A percentile compares a stretch with the other conserved stretches of the same genome.
Evolutionary conservation across 345 rosid genomes (phyloP).

Genomic region (Nasturtium officinale): DNA sequence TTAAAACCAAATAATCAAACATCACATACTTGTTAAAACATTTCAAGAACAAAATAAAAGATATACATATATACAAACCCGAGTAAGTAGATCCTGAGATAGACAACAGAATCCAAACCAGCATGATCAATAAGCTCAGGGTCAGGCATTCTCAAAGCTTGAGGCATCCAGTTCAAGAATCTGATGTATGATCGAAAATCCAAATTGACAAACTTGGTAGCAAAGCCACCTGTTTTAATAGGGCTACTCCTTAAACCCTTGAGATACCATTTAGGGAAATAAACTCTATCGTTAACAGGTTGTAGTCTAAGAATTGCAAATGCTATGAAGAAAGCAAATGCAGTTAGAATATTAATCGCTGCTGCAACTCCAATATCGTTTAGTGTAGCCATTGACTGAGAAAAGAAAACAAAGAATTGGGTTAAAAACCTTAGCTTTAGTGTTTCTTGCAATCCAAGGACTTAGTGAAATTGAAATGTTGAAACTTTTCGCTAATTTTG

Average conservation of each 20-base stretch:
- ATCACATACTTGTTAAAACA: background rate
- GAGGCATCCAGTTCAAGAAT: conserved; percentile 94
- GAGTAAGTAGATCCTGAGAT: conserved; percentile 75
- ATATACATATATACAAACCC: conserved; percentile 52
- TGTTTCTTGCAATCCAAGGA: conserved; percentile 36
- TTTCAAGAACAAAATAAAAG: background rate
- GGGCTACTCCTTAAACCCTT: conserved; percentile 82
- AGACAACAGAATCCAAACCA: conserved; percentile 87
- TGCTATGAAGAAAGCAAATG: conserved; percentile 71
- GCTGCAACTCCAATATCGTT: conserved; percentile 84
- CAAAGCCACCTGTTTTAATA: conserved; percentile 54
- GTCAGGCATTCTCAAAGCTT: conserved; percentile 89
- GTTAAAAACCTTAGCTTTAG: background rate
- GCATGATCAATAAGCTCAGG: conserved; percentile 89
- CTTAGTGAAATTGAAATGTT: background rate
- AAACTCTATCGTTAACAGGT: conserved; percentile 89
- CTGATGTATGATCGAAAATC: conserved; percentile 70
- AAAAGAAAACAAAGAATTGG: background rate
- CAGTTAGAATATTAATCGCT: conserved; percentile 74
- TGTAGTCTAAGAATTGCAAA: conserved; percentile 86
- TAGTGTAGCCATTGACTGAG: conserved; percentile 67
- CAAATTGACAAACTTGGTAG: conserved; percentile 70
- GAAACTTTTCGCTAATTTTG: background rate
- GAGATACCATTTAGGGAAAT: conserved; percentile 93
- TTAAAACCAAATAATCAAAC: conserved; percentile 2